Base-by-base conservation (phyloP, 2,329 filamentous ascomycete genomes). In the Camptophora hylomeconis region DNA sequence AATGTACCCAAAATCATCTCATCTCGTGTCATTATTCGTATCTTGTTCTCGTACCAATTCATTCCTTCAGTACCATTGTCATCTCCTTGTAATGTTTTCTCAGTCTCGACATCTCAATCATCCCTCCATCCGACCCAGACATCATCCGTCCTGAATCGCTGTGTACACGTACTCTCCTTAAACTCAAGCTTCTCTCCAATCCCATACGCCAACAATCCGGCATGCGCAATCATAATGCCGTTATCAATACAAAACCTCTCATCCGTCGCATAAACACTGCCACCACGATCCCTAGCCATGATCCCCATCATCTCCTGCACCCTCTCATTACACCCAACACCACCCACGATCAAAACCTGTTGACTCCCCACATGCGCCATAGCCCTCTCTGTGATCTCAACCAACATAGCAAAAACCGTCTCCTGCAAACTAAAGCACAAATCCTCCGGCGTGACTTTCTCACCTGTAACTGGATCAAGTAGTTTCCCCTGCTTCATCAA, bases 171-270 rank as follows among this genome's bases (percentile, higher is more conserved):
- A 43, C 79, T 87, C 24, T 94, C 80, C 39, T 77, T 74, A 25
- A 95, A 52, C 5, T 68, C 59, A 2, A 84, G 94, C 35, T 15
- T 19, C 49, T 83, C 84, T 1, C 87, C 87, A 10, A 75, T 86
- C 53, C 75, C 66, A 51, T 80, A 89, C 2, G 86, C 86, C 46
- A 94, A 53, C 45, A 98, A 57, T 2, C 89, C 89, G 2, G 89
- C 89, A 54, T 98, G 87, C 1, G 89, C 89, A 60, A 98, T 98
- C 89, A 98, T 98, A 50, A 98, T 95, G 26, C 89, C 89, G 47
- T 98, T 98, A 56, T 98, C 89, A 45, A 98, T 98, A 53, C 89
- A 98, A 53, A 93, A 98, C 24, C 89, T 68, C 63, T 98, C 89
- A 52, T 98, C 89, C 0, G 87, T 95, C 14, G 89, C 86, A 57